Evolutionary conservation across 2,329 filamentous ascomycete genomes (phyloP).

Genomic region (Metarhizium brunneum): DNA sequence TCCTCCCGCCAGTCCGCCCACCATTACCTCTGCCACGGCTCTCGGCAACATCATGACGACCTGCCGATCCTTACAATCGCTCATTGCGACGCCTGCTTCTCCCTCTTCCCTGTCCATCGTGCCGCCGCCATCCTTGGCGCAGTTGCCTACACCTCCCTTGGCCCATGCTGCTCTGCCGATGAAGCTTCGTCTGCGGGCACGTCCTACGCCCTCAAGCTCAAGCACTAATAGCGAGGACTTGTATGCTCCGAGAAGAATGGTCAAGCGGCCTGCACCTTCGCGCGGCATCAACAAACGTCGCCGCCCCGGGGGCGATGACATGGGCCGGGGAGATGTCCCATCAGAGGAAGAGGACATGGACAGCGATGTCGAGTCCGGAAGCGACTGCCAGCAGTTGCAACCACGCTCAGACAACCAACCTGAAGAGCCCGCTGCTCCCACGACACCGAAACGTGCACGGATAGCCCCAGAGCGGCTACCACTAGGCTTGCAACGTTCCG

Average conservation of each 20-base stretch:
- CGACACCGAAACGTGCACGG: conserved; percentile 51
- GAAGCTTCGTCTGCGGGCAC: conserved; percentile 46
- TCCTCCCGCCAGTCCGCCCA: conserved; percentile 48
- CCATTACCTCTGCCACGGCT: conserved; percentile 33
- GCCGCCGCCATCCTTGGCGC: conserved; percentile 20
- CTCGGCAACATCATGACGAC: conserved; percentile 48
- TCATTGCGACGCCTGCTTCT: conserved; percentile 34
- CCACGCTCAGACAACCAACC: conserved; percentile 11
- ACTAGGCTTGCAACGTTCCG: conserved; percentile 46
- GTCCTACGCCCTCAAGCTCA: conserved; percentile 17
- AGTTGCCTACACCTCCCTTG: conserved; percentile 48
- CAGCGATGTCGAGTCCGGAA: conserved; percentile 28
- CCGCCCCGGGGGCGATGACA: conserved; percentile 36
- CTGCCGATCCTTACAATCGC: conserved; percentile 52
- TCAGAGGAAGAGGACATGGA: conserved; percentile 17
- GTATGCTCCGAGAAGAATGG: conserved; percentile 35
- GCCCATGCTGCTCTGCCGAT: conserved; percentile 39
- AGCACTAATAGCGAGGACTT: conserved; percentile 19
- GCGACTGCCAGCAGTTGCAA: conserved; percentile 9
- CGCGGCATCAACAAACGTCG: conserved; percentile 46
- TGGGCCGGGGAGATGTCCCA: conserved; percentile 28
- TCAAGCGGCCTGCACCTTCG: conserved; percentile 38
- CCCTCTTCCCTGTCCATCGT: conserved; percentile 15
- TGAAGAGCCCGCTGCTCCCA: conserved; percentile 19
- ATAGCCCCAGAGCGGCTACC: conserved; percentile 53